Base-by-base conservation (phyloP, 805 yeast species). In the Candida schatavii region DNA sequence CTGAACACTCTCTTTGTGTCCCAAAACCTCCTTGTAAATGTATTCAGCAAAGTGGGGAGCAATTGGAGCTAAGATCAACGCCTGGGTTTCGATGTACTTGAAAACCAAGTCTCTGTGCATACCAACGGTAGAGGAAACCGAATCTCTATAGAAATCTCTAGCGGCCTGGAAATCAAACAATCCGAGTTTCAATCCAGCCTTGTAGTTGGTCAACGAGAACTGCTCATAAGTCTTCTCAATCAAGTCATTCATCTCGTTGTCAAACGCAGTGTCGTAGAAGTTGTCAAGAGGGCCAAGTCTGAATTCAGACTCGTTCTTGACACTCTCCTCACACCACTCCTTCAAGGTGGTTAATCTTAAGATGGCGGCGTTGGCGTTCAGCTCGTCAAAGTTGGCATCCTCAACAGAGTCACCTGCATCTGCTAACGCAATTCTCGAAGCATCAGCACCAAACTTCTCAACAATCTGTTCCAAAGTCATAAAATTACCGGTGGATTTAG, bases 381-480 rank as follows among this genome's bases (percentile, higher is more conserved):
- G 72, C 70, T 93, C 99, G 58, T 93, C 99, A 59, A 93, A 87
- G 74, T 93, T 93, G 40, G 99, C 99, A 66, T 93, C 99, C 70
- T 93, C 99, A 52, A 89, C 81, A 33, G 93, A 75, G 63, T 93
- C 99, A 74, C 99, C 99, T 40, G 97, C 97, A 72, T 93, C 99
- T 35, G 98, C 99, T 50, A 93, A 73, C 4, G 99, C 97, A 63
- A 93, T 87, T 75, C 99, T 85, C 9, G 96, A 74, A 32, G 98
- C 97, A 66, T 93, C 99, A 39, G 98, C 96, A 65, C 99, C 99
- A 54, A 83, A 93, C 68, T 93, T 93, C 55, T 80, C 75, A 46
- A 83, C 83, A 61, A 85, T 78, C 64, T 93, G 88, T 55, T 82
- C 78, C 64, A 93, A 74, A 39, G 98, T 93, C 82, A 88, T 75